Conservation (phyloP, 805 yeast species). For the Suhomyces sp. region DNA sequence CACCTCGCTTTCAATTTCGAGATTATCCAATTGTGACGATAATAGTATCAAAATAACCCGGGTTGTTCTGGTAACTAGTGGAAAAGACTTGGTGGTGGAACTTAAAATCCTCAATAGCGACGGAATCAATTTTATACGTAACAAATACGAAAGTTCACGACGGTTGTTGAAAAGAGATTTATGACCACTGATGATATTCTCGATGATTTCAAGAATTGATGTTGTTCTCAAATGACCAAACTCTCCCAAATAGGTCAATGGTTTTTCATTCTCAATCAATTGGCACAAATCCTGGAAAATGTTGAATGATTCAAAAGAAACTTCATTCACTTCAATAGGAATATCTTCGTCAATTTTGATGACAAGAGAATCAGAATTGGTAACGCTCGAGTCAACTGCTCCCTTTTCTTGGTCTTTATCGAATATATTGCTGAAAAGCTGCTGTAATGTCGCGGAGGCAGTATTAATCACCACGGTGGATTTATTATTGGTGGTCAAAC, state of each 20-base stretch:
- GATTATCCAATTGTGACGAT: conserved; percentile 51
- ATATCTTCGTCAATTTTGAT: conserved; percentile 47
- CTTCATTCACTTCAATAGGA: conserved; percentile 43
- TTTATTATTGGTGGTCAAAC: conserved; percentile 66
- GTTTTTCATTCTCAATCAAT: conserved; percentile 57
- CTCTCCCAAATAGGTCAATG: conserved; percentile 51
- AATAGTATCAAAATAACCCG: conserved; percentile 67
- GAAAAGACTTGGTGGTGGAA: conserved; percentile 56
- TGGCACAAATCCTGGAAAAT: conserved; percentile 73
- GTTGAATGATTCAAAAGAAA: conserved; percentile 67
- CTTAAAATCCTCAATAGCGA: conserved; percentile 63
- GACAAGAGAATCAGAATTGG: too few relatives aligned
- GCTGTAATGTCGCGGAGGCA: conserved; percentile 91
- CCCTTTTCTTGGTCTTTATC: conserved; percentile 37
- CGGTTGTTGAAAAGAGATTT: conserved; percentile 53
- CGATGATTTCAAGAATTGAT: conserved; percentile 81
- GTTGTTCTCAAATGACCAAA: conserved; percentile 53
- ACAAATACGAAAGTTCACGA: conserved; percentile 61
- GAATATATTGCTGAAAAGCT: conserved; percentile 72
- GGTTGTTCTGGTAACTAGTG: conserved; percentile 71
- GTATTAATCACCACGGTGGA: conserved; percentile 80
- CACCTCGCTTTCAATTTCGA: conserved; percentile 80
- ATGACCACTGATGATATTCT: conserved; percentile 71
- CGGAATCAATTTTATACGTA: conserved; percentile 73
- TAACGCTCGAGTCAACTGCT: too few relatives aligned